These are phyloP conservation scores for Ophiostoma ulmi DNA, from an alignment of 2,329 filamentous ascomycete species.

Conservation along the genomic window DNA sequence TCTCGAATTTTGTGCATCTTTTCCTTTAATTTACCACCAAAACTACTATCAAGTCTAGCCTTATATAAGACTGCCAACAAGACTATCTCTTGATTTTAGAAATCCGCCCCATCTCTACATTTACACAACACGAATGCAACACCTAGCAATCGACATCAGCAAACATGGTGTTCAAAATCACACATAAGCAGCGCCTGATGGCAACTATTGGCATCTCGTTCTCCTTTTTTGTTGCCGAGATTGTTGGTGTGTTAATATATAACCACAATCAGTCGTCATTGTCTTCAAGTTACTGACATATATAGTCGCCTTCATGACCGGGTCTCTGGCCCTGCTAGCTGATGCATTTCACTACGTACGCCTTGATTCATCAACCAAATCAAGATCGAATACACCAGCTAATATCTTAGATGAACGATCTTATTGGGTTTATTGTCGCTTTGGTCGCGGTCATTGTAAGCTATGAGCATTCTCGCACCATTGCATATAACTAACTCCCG, in stretches of 20 bases:
- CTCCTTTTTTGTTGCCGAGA: constrained; percentile 49
- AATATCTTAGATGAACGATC: constrained; percentile 58
- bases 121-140: background rate
- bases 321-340: constrained; percentile 65
- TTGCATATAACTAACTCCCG: background rate
- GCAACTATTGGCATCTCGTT: constrained; percentile 47
- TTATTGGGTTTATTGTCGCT: constrained; percentile 64
- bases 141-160: background rate
- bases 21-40: background rate
- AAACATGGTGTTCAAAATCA: constrained; percentile 37
- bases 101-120: background rate
- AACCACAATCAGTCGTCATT: background rate
- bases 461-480: background rate
- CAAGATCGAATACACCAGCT: constrained; percentile 45
- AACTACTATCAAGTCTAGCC: background rate
- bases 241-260: constrained; percentile 37
- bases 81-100: background rate
- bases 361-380: constrained; percentile 13
- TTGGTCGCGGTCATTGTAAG: constrained; percentile 58
- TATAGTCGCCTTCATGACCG: constrained; percentile 62
- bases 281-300: constrained; percentile 19
- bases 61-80: background rate
- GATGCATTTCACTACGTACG: constrained; percentile 74
- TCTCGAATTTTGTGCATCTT: background rate
- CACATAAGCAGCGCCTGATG: constrained; percentile 44